Evolutionary conservation across 2,329 filamentous ascomycete genomes (phyloP), one percentile per base, ranked within the genome.

Genomic region (Ophiostoma sp.): DNA sequence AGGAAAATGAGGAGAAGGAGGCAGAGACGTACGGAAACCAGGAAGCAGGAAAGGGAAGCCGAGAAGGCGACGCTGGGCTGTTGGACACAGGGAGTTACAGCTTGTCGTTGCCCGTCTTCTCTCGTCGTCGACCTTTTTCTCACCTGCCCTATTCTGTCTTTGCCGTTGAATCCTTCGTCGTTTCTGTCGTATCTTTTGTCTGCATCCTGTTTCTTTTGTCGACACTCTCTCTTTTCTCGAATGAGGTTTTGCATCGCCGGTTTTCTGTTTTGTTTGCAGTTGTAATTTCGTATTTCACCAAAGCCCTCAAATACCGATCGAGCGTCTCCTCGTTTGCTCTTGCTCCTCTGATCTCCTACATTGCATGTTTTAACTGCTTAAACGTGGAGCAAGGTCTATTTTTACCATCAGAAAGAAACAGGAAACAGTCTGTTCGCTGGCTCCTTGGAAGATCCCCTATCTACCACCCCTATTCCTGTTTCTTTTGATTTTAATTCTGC

Each of bases 11-110:
- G 9, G 36, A 42, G 4, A 22, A 39, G n/a, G n/a, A 28, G 22
- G n/a, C 31, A 36, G 31, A 45, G 36, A 64, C 28, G 36, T 11
- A 12, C 39, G n/a, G 59, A 45, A 66, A 66, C 36, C 61, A 66
- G 61, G 33, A 45, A 66, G 61, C 22, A 66, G 61, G 61, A 45
- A 66, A 45, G 61, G 61, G 36, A 42, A 45, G 61, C 33, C 36
- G n/a, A 36, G 9, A 42, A 45, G 12, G 36, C 36, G 22, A 66
- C 22, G 5, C 36, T 55, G 22, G 9, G n/a, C 50, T 22, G 50
- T 8, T 52, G 50, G n/a, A 52, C 50, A 55, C 8, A 22, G 50
- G 11, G 50, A 8, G 36, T 17, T 22, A 36, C 12, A 45, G 36
- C 3, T 4, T n/a, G n/a, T n/a, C 36, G 33, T 28, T 17, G 28